phyloP scores from a whole-genome alignment of 345 rosid species.

The Arabis hirsuta region DNA sequence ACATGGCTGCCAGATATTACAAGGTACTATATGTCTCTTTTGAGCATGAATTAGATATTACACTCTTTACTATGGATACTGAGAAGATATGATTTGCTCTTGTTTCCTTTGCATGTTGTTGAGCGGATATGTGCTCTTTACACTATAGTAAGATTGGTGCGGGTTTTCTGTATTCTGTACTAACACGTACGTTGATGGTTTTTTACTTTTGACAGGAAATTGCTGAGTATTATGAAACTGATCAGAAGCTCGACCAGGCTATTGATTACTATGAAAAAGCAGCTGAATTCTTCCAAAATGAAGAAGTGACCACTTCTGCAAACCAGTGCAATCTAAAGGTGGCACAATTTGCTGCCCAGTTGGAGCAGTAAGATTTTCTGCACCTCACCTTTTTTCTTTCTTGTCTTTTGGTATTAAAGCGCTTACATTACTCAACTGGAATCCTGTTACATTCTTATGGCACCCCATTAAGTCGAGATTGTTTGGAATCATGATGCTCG shows the following conservation, averaged over 20 bases:
- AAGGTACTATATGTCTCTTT: conserved; percentile 57
- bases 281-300: conserved; percentile 79
- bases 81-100: background rate
- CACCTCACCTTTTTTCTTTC: background rate
- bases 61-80: background rate
- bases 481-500: conserved; percentile 10
- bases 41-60: background rate
- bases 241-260: conserved; percentile 65
- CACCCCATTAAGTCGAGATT: background rate
- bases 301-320: conserved; percentile 91
- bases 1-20: conserved; percentile 97
- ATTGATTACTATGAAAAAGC: conserved; percentile 73
- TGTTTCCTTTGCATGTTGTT: conserved; percentile 19
- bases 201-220: conserved; percentile 63
- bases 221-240: conserved; percentile 77
- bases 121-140: conserved; percentile 5
- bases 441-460: background rate
- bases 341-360: conserved; percentile 90
- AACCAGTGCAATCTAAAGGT: conserved; percentile 98
- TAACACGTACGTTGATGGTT: conserved; percentile 3
- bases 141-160: conserved; percentile 3
- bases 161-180: background rate
- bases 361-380: conserved; percentile 74
- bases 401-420: conserved; percentile 18
- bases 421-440: conserved; percentile 2